Conservation (phyloP, 2,329 filamentous ascomycete species). For the Peltaster fructicola region DNA sequence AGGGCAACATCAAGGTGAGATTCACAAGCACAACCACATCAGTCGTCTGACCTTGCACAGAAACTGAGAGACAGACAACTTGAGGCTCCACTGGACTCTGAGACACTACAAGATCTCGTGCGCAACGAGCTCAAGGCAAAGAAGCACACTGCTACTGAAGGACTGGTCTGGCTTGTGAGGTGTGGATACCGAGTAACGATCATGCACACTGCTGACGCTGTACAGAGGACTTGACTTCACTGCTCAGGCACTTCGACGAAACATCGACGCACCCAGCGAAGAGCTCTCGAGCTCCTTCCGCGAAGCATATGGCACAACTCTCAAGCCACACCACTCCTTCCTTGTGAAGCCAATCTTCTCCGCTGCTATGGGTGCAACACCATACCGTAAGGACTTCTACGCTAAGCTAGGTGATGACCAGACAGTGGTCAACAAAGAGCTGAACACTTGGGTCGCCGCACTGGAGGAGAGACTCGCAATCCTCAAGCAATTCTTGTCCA, state of each 20-base stretch:
- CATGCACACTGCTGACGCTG: conserved; percentile 4
- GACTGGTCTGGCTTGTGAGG: conserved; percentile 79
- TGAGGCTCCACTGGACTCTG: conserved; percentile 60
- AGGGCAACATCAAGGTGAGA: conserved; percentile 71
- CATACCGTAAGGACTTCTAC: conserved; percentile 90
- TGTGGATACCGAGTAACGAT: conserved; percentile 25
- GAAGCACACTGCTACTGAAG: conserved; percentile 78
- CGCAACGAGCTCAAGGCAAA: conserved; percentile 76
- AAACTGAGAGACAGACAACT: conserved; percentile 78
- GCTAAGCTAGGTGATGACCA: conserved; percentile 58
- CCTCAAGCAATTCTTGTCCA: conserved; percentile 45
- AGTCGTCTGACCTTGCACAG: conserved; percentile 28
- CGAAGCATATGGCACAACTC: conserved; percentile 62
- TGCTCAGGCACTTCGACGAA: conserved; percentile 61
- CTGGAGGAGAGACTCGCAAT: conserved; percentile 66
- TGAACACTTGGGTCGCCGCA: conserved; percentile 56
- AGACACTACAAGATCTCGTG: conserved; percentile 69
- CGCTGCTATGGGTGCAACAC: conserved; percentile 81
- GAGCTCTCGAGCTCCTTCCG: conserved; percentile 82
- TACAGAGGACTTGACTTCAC: conserved; percentile 85
- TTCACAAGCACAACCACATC: neutral
- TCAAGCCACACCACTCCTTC: conserved; percentile 84
- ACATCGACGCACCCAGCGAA: conserved; percentile 47
- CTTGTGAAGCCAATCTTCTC: conserved; percentile 82
- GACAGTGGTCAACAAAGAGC: conserved; percentile 41